Evolutionary conservation across 148 eudicot genomes (phyloP).

Genomic region (Fallopia convolvulus): DNA sequence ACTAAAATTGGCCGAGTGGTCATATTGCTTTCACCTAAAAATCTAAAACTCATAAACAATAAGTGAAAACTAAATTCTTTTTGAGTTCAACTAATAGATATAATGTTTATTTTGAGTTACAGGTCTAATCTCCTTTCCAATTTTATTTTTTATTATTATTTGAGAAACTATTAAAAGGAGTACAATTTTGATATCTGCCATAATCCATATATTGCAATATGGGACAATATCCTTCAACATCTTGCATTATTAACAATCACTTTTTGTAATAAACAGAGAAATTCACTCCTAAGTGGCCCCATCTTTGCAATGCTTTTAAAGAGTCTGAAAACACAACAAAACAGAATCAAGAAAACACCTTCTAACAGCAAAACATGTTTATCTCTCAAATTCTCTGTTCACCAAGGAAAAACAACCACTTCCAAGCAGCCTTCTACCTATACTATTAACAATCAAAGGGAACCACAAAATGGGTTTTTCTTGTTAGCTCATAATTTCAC

Average conservation of each 20-base stretch:
- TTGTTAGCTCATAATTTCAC: neutral
- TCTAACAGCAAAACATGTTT: neutral
- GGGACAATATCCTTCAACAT: no score
- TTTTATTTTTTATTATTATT: no score
- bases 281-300: neutral
- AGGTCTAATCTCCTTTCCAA: no score
- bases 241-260: no score
- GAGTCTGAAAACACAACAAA: conserved; percentile 13
- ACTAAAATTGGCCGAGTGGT: no score
- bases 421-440: neutral
- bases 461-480: neutral
- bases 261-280: neutral
- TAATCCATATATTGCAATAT: no score
- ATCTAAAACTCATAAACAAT: no score
- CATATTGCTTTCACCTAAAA: neutral
- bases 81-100: no score
- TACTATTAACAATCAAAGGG: neutral
- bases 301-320: conserved; percentile 8
- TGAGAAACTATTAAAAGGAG: no score
- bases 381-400: neutral
- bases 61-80: no score
- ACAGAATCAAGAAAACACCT: conserved; percentile 5
- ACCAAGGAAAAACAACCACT: neutral
- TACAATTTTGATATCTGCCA: no score
- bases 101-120: no score